These are phyloP conservation scores for Ananas comosus DNA, from an alignment of 176 grass and related monocot genomes.

Conservation along the genomic window DNA sequence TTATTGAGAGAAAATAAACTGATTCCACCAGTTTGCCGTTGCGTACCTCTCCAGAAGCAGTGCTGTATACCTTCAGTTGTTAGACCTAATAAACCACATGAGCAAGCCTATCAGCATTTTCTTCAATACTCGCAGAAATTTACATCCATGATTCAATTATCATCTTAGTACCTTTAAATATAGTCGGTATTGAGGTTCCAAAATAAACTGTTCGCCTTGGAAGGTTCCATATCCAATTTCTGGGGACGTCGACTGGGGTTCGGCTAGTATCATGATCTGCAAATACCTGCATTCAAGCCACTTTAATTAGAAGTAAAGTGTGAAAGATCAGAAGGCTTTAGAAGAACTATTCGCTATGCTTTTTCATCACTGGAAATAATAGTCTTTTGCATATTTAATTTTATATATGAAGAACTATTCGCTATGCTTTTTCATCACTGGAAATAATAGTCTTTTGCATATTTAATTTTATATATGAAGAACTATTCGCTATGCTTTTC, in stretches of 20 bases:
- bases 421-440: not conserved
- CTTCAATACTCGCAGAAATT: not conserved
- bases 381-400: not conserved
- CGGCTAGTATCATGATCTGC: conserved; percentile 62
- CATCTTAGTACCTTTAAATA: conserved; percentile 59
- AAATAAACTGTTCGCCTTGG: conserved; percentile 75
- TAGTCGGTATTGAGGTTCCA: conserved; percentile 61
- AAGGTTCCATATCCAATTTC: conserved; percentile 72
- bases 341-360: not conserved
- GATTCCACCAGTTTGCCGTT: not conserved
- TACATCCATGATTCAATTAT: not conserved
- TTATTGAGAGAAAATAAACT: too few species aligned
- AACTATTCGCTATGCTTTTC: conserved; percentile 4
- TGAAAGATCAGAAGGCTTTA: not conserved
- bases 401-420: not conserved
- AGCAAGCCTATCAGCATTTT: conserved; percentile 14
- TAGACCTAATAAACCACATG: conserved; percentile 32
- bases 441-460: conserved; percentile 5
- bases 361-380: conserved; percentile 1
- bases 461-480: too few species aligned
- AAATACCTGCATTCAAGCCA: conserved; percentile 50
- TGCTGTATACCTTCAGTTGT: conserved; percentile 54
- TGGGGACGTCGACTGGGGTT: conserved; percentile 51
- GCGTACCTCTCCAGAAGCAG: conserved; percentile 66
- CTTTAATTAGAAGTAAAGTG: not conserved